Conservation (phyloP, 2,329 filamentous ascomycete genomes). For the Cladosporium sp. region DNA sequence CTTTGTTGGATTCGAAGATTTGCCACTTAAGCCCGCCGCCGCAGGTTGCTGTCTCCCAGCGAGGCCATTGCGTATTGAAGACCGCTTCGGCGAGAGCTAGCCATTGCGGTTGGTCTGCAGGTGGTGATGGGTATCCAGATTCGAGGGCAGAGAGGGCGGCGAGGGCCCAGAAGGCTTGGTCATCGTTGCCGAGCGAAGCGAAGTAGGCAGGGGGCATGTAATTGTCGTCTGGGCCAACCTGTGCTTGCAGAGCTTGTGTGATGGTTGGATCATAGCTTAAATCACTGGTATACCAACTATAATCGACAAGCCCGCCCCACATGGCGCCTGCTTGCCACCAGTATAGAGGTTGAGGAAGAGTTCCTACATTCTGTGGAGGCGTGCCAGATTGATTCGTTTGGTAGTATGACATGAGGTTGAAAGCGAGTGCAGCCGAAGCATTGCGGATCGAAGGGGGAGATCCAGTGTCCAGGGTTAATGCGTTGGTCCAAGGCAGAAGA, state of each 20-base stretch:
- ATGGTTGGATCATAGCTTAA: conserved; percentile 38
- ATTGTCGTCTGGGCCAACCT: conserved; percentile 39
- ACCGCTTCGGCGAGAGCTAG: conserved; percentile 73
- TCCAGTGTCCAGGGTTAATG: conserved; percentile 19
- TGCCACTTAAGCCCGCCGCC: conserved; percentile 80
- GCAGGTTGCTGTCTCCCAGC: conserved; percentile 67
- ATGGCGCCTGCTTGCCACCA: conserved; percentile 45
- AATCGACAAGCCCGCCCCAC: conserved; percentile 38
- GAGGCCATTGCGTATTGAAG: conserved; percentile 70
- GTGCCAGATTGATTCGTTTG: conserved; percentile 31
- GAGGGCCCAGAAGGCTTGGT: conserved; percentile 79
- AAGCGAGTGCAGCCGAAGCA: conserved; percentile 30
- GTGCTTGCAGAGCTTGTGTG: conserved; percentile 40
- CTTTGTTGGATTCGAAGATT: conserved; percentile 71
- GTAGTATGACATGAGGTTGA: conserved; percentile 33
- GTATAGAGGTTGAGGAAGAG: conserved; percentile 41
- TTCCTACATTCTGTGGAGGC: conserved; percentile 31
- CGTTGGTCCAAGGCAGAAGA: conserved; percentile 10
- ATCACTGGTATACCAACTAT: conserved; percentile 45
- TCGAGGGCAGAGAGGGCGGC: conserved; percentile 75
- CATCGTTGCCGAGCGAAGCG: conserved; percentile 45
- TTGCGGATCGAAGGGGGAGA: conserved; percentile 29
- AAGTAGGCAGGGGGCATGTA: conserved; percentile 38
- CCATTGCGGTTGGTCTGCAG: conserved; percentile 56
- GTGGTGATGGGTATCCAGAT: conserved; percentile 66